phyloP scores from a whole-genome alignment of 805 yeast genomes.

The Deakozyma indianensis region DNA sequence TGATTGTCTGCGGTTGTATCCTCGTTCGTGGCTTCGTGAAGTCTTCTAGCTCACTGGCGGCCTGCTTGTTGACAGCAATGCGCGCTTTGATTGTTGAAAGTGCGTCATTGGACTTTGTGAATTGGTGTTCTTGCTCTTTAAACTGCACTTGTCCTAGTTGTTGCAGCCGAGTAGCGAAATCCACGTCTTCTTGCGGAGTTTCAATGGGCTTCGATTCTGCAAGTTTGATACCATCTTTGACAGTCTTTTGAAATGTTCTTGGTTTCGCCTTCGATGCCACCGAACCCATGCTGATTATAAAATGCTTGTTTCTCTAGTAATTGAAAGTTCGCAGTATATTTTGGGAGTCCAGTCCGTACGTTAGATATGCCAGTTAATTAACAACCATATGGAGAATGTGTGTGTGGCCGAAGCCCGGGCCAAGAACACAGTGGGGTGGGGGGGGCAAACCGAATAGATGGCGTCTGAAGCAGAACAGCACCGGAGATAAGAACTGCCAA shows the following conservation, averaged over 20 bases:
- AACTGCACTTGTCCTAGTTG: constrained; percentile 13
- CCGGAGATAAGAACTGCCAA: no score
- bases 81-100: constrained; percentile 12
- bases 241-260: not conserved
- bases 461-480: no score
- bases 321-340: no score
- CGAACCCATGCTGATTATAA: constrained; percentile 3
- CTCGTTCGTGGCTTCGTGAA: constrained; percentile 4
- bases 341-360: no score
- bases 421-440: no score
- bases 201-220: not conserved
- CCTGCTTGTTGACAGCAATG: constrained; percentile 4
- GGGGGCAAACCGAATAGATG: no score
- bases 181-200: not conserved
- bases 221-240: not conserved
- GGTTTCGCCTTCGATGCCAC: constrained; percentile 4
- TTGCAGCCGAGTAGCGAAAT: constrained; percentile 10
- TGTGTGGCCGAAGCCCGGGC: no score
- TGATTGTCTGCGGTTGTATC: constrained; percentile 13
- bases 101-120: not conserved
- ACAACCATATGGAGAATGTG: no score
- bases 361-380: no score
- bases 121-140: constrained; percentile 3
- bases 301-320: not conserved
- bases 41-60: constrained; percentile 1